Base-by-base conservation (phyloP, 2,329 filamentous ascomycete species). In the Phyllosticta capitalensis region DNA sequence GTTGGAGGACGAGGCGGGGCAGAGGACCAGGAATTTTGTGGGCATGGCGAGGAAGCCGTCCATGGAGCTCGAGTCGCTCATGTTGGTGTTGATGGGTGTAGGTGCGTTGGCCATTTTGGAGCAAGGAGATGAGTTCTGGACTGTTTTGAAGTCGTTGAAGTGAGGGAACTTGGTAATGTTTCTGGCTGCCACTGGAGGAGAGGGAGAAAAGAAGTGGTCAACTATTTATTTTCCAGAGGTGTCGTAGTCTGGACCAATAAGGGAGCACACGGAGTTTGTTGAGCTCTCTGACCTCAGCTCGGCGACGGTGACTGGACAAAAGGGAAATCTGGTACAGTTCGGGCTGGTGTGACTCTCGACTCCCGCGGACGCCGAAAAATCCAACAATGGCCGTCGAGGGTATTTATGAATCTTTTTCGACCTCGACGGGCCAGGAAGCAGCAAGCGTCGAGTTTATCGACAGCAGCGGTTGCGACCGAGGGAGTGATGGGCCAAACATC, bases 31-130 rank as follows among this genome's bases (percentile, higher is more conserved):
- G 59, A 65, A 65, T n/a, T 55, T 53, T 49, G 58, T 21, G 3
- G 64, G 64, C n/a, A 61, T 56, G 22, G 63, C 56, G 12, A 64
- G 65, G 53, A 62, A 56, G 12, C 65, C 61, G 20, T 56, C 26
- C 28, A 65, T 61, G 58, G 65, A 65, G 7, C 6, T 6, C 17
- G 17, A 6, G 6, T 45, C 19, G 12, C 4, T 48, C 14, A 58
- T 30, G 50, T 53, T 20, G 7, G 38, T 49, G 52, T 59, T 59
- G 51, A 59, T 38, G 19, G 5, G 12, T 5, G 17, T 14, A 21
- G 56, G 3, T n/a, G 17, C 12, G 17, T n/a, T 12, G 12, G 51
- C 52, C 56, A 54, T 59, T 33, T 30, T 50, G 51, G 19, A 24
- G 5, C 10, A 14, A 22, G 26, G 9, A 9, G 28, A 9, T 52